Evolutionary conservation across 139 green algal species (phyloP).

Genomic region (Auxenochlorella pyrenoidosa): DNA sequence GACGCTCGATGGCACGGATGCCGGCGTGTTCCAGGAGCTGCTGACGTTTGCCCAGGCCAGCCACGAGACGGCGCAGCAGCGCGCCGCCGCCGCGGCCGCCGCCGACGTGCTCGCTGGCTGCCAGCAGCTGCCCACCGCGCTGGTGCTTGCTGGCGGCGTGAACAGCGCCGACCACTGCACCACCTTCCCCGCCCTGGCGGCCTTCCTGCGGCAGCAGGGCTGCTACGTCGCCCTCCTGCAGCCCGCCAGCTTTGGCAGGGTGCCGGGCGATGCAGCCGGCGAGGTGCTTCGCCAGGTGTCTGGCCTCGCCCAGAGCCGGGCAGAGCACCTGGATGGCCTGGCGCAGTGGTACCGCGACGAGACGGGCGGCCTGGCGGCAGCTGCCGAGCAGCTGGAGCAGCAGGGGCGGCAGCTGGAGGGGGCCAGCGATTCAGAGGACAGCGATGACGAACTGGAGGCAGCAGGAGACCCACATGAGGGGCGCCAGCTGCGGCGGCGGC

Average conservation of each 20-base stretch:
- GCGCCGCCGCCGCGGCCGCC: background rate
- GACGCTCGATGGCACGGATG: conserved; percentile 17
- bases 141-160: conserved; percentile 63
- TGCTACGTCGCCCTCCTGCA: conserved; percentile 55
- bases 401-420: background rate
- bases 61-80: background rate
- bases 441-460: background rate
- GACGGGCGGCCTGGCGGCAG: background rate
- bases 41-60: conserved; percentile 12
- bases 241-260: conserved; percentile 32
- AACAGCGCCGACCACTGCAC: conserved; percentile 60
- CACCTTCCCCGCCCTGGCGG: conserved; percentile 58
- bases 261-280: conserved; percentile 26
- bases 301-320: conserved; percentile 39
- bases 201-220: conserved; percentile 38
- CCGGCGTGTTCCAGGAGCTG: conserved; percentile 18
- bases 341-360: conserved; percentile 9
- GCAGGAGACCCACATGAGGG: background rate
- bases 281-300: conserved; percentile 51
- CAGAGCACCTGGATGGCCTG: conserved; percentile 32
- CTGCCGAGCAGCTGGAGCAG: background rate
- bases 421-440: background rate
- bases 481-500: background rate
- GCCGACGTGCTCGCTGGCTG: background rate
- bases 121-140: conserved; percentile 45